Evolutionary conservation across 2,329 filamentous ascomycete genomes (phyloP), one percentile per base, ranked within the genome.

Genomic region (Chrysoporthe austroafricana): DNA sequence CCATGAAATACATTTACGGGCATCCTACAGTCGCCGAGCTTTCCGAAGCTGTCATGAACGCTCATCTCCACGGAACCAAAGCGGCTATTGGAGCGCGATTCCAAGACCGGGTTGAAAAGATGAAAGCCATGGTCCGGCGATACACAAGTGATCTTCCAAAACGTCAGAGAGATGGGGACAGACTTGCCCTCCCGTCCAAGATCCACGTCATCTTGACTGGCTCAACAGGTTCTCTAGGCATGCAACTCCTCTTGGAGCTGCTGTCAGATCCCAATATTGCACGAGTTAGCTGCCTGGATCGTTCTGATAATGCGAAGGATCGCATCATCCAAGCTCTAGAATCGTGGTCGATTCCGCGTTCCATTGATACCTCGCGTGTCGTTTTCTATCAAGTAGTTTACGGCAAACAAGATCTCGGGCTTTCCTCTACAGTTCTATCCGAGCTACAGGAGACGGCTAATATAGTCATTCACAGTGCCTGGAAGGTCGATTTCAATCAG

Each of bases 221-320:
- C 1, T 75, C 74, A 0, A 79, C 77, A 2, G 78, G 77, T 14
- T 75, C 76, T 0, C 71, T 79, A 0, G 77, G 78, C 1, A 75
- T 72, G 36, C 77, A 77, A 64, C 62, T 79, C 3, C 73, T 79
- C 0, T 69, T 76, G 18, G 67, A 67, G 16, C 68, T 79, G 1
- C 72, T 79, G 4, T 64, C 50, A 8, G 71, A 75, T 11, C 61
- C 70, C 1, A 64, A 50, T 1, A 71, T 79, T 3, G 67, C 56
- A 2, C 74, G 74, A 21, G 68, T 79, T 34, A 74, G 72, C 63
- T 78, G 70, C 36, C 63, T 73, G 0, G 68, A 73, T 50, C 71
- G 70, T 13, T 66, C 70, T 6, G 32, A 26, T 13, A 63, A 69
- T 16, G 71, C 70, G 8, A 67, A 64, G 44, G 36, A 48, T 11